Evolutionary conservation across 345 rosid species (phyloP).

Genomic region (Hibiscus syriacus): DNA sequence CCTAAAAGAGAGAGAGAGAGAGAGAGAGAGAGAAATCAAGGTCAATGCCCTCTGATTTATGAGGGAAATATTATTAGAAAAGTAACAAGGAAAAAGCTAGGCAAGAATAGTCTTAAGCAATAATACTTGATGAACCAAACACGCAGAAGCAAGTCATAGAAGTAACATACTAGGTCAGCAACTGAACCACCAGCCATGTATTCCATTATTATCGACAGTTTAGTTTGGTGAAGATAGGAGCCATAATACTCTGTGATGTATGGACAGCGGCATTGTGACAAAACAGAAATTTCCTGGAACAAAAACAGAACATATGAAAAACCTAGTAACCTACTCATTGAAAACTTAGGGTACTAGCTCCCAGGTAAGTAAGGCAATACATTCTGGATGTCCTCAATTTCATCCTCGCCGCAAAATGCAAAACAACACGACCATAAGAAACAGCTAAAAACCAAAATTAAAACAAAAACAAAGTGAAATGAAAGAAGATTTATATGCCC

Average conservation of each 20-base stretch:
- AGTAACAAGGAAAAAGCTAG: background rate
- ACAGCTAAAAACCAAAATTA: background rate
- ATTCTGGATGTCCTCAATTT: background rate
- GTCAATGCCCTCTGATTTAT: background rate
- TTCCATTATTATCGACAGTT: background rate
- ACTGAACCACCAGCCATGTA: background rate
- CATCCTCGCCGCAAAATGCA: background rate
- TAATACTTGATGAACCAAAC: background rate
- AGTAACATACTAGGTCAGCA: background rate
- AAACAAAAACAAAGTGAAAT: background rate
- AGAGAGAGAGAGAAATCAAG: background rate
- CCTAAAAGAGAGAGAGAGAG: background rate
- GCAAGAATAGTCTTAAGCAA: background rate
- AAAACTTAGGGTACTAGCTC: background rate
- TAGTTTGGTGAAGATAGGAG: background rate
- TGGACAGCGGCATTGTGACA: background rate
- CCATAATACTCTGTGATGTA: background rate
- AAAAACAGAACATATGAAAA: background rate
- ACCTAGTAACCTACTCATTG: background rate
- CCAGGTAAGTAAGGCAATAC: background rate
- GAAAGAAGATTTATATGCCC: background rate
- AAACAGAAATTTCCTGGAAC: background rate
- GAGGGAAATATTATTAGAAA: background rate
- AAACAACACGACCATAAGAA: background rate
- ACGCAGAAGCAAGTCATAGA: background rate